These are phyloP conservation scores for Rhodotorula toruloides DNA, from an alignment of 768 basidiomycete species.

Conservation along the genomic window DNA sequence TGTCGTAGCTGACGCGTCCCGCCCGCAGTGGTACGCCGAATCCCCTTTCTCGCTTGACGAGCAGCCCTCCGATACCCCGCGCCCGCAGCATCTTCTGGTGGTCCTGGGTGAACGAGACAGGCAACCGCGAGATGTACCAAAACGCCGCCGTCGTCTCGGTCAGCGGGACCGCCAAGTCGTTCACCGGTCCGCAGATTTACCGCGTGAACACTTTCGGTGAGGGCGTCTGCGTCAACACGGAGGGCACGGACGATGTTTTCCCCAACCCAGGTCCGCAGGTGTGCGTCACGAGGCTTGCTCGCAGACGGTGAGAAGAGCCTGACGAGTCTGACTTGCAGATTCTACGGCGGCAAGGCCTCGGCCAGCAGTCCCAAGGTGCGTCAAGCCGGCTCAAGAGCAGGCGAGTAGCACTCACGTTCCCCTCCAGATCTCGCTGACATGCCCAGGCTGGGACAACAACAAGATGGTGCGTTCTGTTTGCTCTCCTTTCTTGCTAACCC, in stretches of 20 bases:
- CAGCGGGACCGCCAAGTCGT: not conserved
- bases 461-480: not conserved
- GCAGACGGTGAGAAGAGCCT: not conserved
- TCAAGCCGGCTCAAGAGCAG: too few relatives aligned
- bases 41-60: too few relatives aligned
- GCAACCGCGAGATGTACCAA: constrained; percentile 24
- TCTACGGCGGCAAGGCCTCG: too few relatives aligned
- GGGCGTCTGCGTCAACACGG: constrained; percentile 1
- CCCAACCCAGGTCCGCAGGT: constrained; percentile 23
- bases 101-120: constrained; percentile 13
- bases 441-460: constrained; percentile 10
- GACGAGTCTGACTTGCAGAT: too few relatives aligned
- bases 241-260: constrained; percentile 17
- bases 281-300: not conserved
- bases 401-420: too few relatives aligned
- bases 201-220: constrained; percentile 24
- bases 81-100: constrained; percentile 21
- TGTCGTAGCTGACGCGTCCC: not conserved
- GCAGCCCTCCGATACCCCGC: too few relatives aligned
- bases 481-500: too few relatives aligned
- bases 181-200: constrained; percentile 12
- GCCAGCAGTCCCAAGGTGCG: too few relatives aligned
- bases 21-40: too few relatives aligned
- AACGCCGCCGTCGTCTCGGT: constrained; percentile 30
- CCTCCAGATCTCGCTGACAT: not conserved